A percentile compares a stretch with the other conserved stretches of the same genome.
Evolutionary conservation across 1,284 basidiomycete genomes (phyloP).

Genomic region (Vanrija pseudolonga): DNA sequence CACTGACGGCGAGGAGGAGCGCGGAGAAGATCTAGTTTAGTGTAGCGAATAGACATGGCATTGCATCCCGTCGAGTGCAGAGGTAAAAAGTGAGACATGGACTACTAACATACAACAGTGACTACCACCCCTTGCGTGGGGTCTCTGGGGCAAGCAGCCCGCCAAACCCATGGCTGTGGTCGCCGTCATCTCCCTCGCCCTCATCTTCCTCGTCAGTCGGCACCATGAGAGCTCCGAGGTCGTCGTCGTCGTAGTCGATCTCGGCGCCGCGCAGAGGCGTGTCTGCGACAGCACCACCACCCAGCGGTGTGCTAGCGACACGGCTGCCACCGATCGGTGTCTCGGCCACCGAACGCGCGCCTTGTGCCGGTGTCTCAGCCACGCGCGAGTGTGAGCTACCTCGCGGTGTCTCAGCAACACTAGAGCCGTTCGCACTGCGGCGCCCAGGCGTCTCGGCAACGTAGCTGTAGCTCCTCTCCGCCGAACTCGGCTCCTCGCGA

Average conservation of each 20-base stretch:
- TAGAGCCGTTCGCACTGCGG: neutral
- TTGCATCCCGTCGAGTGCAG: neutral
- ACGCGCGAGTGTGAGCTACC: constrained; percentile 2
- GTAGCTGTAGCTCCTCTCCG: constrained; percentile 1
- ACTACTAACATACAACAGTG: neutral
- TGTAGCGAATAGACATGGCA: neutral
- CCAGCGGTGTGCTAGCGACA: no score
- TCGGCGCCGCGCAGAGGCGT: neutral
- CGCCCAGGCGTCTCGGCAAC: constrained; percentile 31
- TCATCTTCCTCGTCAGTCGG: constrained; percentile 43
- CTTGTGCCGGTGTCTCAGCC: constrained; percentile 8
- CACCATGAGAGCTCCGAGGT: constrained; percentile 39
- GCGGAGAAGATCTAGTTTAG: constrained; percentile 5
- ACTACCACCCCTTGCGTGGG: constrained; percentile 7
- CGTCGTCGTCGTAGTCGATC: constrained; percentile 19
- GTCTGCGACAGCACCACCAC: no score
- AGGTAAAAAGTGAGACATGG: neutral
- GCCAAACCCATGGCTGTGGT: neutral
- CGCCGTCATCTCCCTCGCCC: constrained; percentile 1
- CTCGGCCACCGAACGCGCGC: constrained; percentile 1
- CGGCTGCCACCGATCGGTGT: constrained; percentile 2
- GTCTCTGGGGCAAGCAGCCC: constrained; percentile 21
- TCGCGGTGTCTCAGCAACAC: constrained; percentile 8
- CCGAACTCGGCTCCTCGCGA: constrained; percentile 31
- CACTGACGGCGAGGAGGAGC: neutral